Evolutionary conservation across 371 early-diverging fungal genomes (phyloP).

Genomic region (Syncephalastrum sp.): DNA sequence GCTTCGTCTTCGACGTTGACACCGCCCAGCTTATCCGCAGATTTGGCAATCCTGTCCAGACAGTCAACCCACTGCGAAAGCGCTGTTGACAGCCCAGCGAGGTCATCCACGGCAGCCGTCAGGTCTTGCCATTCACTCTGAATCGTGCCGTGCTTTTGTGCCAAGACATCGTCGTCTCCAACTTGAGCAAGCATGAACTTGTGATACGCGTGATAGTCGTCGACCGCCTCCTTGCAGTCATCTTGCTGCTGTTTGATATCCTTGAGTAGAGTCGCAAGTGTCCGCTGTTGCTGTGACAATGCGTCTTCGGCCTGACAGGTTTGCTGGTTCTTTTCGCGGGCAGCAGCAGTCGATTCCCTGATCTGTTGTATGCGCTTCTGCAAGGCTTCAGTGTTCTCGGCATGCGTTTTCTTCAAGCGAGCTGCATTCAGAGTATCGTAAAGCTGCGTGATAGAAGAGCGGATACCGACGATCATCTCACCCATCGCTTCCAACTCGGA

Average conservation of each 20-base stretch:
- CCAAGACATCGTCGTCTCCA: conserved; percentile 10
- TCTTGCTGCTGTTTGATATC: conserved; percentile 20
- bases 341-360: background rate
- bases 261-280: conserved; percentile 14
- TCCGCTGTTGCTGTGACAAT: conserved; percentile 17
- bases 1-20: background rate
- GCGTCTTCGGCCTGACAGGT: background rate
- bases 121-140: too few species aligned
- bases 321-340: background rate
- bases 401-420: conserved; percentile 32
- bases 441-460: conserved; percentile 24
- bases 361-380: conserved; percentile 1
- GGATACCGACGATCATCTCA: conserved; percentile 26
- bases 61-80: too few species aligned
- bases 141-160: too few species aligned
- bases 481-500: conserved; percentile 27
- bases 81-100: too few species aligned
- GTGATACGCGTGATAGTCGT: conserved; percentile 37
- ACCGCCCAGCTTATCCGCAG: background rate
- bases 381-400: conserved; percentile 14
- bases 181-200: conserved; percentile 27
- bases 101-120: too few species aligned
- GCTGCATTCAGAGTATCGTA: conserved; percentile 41
- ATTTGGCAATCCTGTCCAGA: background rate
- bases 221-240: conserved; percentile 39